Base-by-base conservation (phyloP, 495 filamentous ascomycete species). In the Lasiosphaeria ovina region DNA sequence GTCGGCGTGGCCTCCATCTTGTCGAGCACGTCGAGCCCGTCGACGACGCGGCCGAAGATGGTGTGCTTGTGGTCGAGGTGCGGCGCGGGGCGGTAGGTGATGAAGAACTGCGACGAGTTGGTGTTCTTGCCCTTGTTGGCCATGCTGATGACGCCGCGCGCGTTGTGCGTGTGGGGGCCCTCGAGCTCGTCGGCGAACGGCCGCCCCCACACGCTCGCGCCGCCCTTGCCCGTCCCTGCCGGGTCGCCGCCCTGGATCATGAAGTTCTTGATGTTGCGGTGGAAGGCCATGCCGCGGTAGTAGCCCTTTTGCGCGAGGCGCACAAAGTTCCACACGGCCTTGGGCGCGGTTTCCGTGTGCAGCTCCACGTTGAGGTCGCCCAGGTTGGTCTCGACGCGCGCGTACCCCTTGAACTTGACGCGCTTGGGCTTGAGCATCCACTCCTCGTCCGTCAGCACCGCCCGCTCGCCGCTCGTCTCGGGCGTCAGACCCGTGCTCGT, bases 171-270 rank as follows among this genome's bases (percentile, higher is more conserved):
- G 35, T 92, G 68, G 0, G 94, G 95, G 0, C 93, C 92, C 33
- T 97, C 92, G 55, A 97, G 87, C 68, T 98, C 95, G 72, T 98
- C 94, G 35, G 87, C 79, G 69, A 98, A 98, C 60, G 88, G 87
- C 73, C 91, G 92, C 49, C 88, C 88, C 94, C 94, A 98, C 58
- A 93, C 82, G 66, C 87, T 91, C 45, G 83, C 77, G 0, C 94
- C 94, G n/a, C 93, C 93, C 42, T 89, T 80, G 8, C 94, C 94
- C 1, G 91, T 95, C 0, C 92, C 93, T 0, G 90, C 90, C 0
- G 94, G 94, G 69, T 98, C 94, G 60, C 94, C 94, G 57, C 95
- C 95, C 70, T 99, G 94, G 59, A 98, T 89, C 94, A 99, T 99
- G 73, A 99, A 99, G 61, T 89, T 91, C 33, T 83, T 83, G 67